Base-by-base conservation (phyloP, 805 yeast species). In the Candida sphagnicola region DNA sequence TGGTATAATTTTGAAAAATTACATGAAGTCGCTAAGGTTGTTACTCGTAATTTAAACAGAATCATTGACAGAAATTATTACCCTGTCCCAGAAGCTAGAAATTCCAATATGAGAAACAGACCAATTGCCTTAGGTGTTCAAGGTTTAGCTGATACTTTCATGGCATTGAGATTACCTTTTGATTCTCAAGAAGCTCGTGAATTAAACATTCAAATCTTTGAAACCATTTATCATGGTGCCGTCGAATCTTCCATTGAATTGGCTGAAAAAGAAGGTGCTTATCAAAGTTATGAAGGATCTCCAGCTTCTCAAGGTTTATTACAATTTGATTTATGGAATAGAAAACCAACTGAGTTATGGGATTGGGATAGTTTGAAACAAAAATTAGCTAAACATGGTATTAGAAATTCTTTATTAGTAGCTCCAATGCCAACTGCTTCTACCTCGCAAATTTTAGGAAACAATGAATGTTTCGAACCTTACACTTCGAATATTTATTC, bases 351-450 rank as follows among this genome's bases (percentile, higher is more conserved):
- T 33, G 77, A 72, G 46, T 62, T 76, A 54, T 77, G 71, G 67
- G 78, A 75, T 49, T 77, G 82, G 82, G 80, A 74, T 48, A 38
- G 61, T n/a, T 61, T 77, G 49, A 77, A 75, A 58, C 68, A 62
- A 44, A 61, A 66, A 41, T 60, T 77, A 51, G 67, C 68, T 37
- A 62, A 65, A 45, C 64, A 69, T 51, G 82, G 82, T 33, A 50
- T 77, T 33, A 69, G 82, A 61, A 77, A 77, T 61, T 77, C 82
- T 26, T 64, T 77, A 47, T 68, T 77, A 47, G 80, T 77, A 45
- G 82, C 82, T 1, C 81, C 81, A 44, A 77, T 77, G 82, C 82
- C 82, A 31, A 77, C 82, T 42, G 82, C 82, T n/a, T 77, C 82
- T 17, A 77, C 82, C 4, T 77, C 82, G 8, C 82, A 77, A 56